These are phyloP conservation scores for Plasmodium cynomolgi DNA, from an alignment of 169 alveolate genomes.

Conservation along the genomic window DNA sequence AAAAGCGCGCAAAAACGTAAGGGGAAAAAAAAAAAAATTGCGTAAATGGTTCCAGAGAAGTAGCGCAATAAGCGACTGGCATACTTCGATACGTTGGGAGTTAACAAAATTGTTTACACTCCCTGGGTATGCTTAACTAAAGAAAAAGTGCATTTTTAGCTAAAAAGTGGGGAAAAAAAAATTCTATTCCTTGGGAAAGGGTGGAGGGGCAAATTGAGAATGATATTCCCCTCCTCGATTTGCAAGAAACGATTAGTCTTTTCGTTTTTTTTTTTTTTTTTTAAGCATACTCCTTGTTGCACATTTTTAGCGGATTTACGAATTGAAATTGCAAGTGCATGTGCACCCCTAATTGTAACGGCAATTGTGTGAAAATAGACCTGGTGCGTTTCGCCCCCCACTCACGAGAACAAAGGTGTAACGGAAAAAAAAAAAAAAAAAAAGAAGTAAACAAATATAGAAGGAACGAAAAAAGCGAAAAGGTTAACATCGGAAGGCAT, in stretches of 20 bases:
- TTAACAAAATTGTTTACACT: not conserved
- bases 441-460: not conserved
- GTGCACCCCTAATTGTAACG: not conserved
- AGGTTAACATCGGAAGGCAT: not conserved
- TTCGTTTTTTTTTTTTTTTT: not conserved
- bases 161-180: not conserved
- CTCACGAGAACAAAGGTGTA: not conserved
- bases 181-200: not conserved
- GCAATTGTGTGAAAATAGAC: not conserved
- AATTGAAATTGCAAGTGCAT: not conserved
- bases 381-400: not conserved
- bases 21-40: not conserved
- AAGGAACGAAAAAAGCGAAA: not conserved
- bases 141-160: not conserved
- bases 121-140: not conserved
- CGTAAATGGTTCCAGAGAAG: not conserved
- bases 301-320: not conserved
- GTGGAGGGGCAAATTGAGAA: not conserved
- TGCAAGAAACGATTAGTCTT: conserved; percentile 5
- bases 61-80: not conserved
- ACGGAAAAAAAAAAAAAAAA: not conserved
- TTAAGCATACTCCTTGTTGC: not conserved
- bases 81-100: not conserved
- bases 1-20: not conserved
- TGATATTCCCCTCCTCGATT: not conserved